phyloP scores from a whole-genome alignment of 2,329 filamentous ascomycete genomes.

The Didymella exigua region DNA sequence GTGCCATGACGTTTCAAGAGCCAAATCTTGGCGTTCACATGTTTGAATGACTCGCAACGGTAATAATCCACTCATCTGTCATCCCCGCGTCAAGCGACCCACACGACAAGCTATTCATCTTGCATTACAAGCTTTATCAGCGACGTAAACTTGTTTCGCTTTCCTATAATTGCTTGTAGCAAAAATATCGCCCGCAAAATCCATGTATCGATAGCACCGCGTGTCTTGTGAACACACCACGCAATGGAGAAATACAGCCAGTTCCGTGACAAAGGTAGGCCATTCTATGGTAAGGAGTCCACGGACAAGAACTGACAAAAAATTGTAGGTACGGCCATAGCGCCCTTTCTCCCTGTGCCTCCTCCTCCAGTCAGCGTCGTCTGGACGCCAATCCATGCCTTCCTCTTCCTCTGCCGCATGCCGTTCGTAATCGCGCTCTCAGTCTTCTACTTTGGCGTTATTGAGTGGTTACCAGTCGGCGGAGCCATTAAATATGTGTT shows the following conservation, averaged over 20 bases:
- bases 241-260: slow-evolving; percentile 94
- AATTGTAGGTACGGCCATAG: slow-evolving; percentile 82
- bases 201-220: slow-evolving; percentile 30
- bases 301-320: slow-evolving; percentile 19
- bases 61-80: slow-evolving; percentile 18
- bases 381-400: slow-evolving; percentile 67
- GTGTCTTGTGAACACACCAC: slow-evolving; percentile 4
- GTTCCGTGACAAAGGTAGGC: slow-evolving; percentile 82
- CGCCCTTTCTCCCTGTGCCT: slow-evolving; percentile 87
- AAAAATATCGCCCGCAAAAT: neutral
- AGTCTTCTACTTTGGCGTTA: slow-evolving; percentile 74
- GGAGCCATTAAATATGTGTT: slow-evolving; percentile 77
- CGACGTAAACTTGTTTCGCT: slow-evolving; percentile 7
- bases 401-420: slow-evolving; percentile 81
- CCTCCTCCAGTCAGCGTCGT: slow-evolving; percentile 66
- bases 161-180: neutral
- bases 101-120: slow-evolving; percentile 15
- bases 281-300: neutral
- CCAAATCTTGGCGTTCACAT: slow-evolving; percentile 37
- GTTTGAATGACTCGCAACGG: slow-evolving; percentile 23
- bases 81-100: slow-evolving; percentile 21
- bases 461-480: slow-evolving; percentile 80
- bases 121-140: slow-evolving; percentile 6
- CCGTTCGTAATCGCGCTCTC: slow-evolving; percentile 74
- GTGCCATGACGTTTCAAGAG: slow-evolving; percentile 12